Evolutionary conservation across 345 rosid genomes (phyloP), one percentile per base, ranked within the genome.

Genomic region (Abelmoschus esculentus): DNA sequence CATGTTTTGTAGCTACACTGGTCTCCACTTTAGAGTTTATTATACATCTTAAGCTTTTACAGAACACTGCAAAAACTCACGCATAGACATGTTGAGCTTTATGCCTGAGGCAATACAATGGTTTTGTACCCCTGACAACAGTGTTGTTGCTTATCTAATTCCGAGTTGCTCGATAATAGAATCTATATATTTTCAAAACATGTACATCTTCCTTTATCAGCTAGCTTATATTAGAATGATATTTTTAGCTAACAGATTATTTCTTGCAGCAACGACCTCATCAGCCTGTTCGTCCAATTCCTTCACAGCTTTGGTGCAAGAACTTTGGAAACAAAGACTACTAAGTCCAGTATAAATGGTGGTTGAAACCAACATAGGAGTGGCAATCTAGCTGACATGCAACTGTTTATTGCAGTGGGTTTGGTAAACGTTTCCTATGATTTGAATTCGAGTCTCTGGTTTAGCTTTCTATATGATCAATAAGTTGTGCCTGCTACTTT

Each of bases 251-350:
- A 36, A 78, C 60, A 47, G 31, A 34, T 29, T 70, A 14, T 36
- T 61, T 74, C 49, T 79, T 83, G 88, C 89, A 95, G 99, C 99
- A 91, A 95, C 88, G 99, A 71, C 98, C 99, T 62, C 99, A 91
- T 69, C 82, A 77, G 62, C 98, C 99, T 0, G 88, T 95, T 73
- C 96, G 92, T 42, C 99, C 98, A 10, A 95, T 95, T 76, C 99
- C 99, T 15, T 95, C 99, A 6, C 99, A 95, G 82, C 78, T 95
- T 0, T 95, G 99, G 99, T 95, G 98, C 93, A 95, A 95, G 86
- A 95, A 95, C 79, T 95, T 91, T 76, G 98, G 99, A 73, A 81
- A 83, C 29, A 91, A 95, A 72, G 99, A 91, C 67, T 89, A 89
- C 71, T 80, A 70, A 75, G 66, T 36, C 66, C 40, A 62, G 70